Percentiles rank a stretch among this genome's conserved stretches.
phyloP scores from a whole-genome alignment of 768 basidiomycete genomes.

The Tremella mesenterica region DNA sequence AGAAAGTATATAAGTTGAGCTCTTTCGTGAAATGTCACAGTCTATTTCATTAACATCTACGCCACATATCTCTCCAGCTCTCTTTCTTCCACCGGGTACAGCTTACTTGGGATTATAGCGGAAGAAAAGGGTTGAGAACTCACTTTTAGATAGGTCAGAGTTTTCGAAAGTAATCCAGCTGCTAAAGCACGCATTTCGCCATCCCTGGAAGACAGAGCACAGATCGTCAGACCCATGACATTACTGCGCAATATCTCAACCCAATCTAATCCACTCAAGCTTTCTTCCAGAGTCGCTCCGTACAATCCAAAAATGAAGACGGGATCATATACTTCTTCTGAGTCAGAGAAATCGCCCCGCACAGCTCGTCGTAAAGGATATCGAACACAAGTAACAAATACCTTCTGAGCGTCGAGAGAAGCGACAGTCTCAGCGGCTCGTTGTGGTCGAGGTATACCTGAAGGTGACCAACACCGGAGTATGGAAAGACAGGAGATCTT shows the following conservation, averaged over 20 bases:
- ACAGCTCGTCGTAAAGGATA: conserved; percentile 62
- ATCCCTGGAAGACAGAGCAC: conserved; percentile 62
- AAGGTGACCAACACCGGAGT: conserved; percentile 59
- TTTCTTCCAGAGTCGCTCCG: conserved; percentile 56
- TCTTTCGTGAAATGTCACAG: conserved; percentile 66
- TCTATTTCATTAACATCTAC: conserved; percentile 38
- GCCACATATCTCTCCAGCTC: conserved; percentile 12
- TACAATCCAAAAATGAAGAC: conserved; percentile 63
- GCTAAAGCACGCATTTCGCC: conserved; percentile 56
- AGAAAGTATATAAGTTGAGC: conserved; percentile 66
- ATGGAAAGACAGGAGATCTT: conserved; percentile 59
- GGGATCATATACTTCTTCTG: conserved; percentile 62
- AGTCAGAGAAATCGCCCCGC: conserved; percentile 34
- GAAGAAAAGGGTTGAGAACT: conserved; percentile 27
- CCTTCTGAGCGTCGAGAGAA: conserved; percentile 58
- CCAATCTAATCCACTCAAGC: conserved; percentile 61
- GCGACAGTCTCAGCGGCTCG: conserved; percentile 58
- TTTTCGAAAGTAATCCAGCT: conserved; percentile 54
- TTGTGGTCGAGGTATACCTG: conserved; percentile 8
- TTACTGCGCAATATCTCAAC: conserved; percentile 78
- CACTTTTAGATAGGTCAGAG: conserved; percentile 61
- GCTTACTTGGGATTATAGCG: too few relatives aligned
- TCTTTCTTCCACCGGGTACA: too few relatives aligned
- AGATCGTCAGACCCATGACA: conserved; percentile 61
- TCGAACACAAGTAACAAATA: conserved; percentile 61